Conservation (phyloP, 148 eudicot species). For the Beta vulgaris region DNA sequence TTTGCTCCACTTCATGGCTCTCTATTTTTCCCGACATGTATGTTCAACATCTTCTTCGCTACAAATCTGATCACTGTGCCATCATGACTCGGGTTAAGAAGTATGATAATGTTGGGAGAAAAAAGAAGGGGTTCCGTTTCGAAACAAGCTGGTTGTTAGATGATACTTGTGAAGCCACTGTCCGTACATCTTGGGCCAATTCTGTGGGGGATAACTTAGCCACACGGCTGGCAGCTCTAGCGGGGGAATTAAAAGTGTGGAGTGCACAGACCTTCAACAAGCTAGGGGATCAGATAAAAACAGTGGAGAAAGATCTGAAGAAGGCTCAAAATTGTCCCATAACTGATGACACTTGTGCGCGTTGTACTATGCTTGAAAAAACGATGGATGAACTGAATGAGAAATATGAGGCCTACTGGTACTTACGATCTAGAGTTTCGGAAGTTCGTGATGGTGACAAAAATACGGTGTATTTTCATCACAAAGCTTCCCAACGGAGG, state of each 20-base stretch:
- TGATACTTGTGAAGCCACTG: background rate
- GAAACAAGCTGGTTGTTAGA: background rate
- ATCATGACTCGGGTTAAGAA: background rate
- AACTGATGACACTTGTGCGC: background rate
- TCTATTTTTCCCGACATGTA: background rate
- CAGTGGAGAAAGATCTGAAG: background rate
- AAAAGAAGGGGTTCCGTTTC: background rate
- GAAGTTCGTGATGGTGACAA: background rate
- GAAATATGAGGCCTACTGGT: background rate
- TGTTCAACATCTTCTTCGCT: background rate
- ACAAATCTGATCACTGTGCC: background rate
- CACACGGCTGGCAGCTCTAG: background rate
- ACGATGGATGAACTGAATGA: background rate
- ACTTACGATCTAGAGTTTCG: background rate
- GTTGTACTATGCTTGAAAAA: background rate
- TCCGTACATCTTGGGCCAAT: background rate
- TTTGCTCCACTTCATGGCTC: background rate
- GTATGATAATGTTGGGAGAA: background rate
- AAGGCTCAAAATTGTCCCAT: background rate
- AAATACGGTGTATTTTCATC: background rate
- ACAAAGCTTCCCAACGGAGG: background rate
- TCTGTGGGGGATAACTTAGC: background rate
- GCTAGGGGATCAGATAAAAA: background rate
- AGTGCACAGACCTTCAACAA: background rate
- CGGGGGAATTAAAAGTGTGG: background rate